phyloP scores from a whole-genome alignment of 352 stramenopile genomes.

The Phytopythium ostracodes region DNA sequence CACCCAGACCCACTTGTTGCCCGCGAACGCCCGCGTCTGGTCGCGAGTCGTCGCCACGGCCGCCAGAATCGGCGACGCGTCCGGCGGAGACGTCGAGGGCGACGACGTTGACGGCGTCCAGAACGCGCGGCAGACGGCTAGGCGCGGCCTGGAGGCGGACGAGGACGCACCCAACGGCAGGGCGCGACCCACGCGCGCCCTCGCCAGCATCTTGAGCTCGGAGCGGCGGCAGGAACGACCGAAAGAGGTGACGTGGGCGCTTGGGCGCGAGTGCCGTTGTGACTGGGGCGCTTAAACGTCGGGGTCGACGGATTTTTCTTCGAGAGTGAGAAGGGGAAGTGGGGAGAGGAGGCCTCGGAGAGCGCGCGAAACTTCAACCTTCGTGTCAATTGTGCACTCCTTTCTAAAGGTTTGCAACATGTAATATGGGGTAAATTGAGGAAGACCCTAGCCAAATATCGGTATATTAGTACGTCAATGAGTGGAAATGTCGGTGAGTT shows the following conservation, averaged over 20 bases:
- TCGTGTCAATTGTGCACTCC: background rate
- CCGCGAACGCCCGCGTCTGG: background rate
- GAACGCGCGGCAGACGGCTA: background rate
- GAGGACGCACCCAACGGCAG: background rate
- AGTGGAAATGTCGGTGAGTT: background rate
- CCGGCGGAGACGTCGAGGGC: background rate
- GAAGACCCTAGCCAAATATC: too few species aligned
- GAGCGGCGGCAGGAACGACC: background rate
- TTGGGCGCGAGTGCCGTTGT: background rate
- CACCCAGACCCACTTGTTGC: constrained; percentile 7
- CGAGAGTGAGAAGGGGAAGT: constrained; percentile 3
- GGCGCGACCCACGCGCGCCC: constrained; percentile 1
- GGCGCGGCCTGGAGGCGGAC: background rate
- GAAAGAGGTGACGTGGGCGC: background rate
- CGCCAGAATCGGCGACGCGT: constrained; percentile 7
- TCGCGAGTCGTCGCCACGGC: constrained; percentile 2
- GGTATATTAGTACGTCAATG: too few species aligned
- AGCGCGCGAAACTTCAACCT: background rate
- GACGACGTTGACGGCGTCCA: constrained; percentile 3
- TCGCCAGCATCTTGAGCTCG: background rate
- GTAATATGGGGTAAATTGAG: background rate
- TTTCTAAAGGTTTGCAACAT: background rate
- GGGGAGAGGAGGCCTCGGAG: background rate
- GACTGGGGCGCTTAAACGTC: background rate
- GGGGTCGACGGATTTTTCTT: background rate